These are phyloP conservation scores for Leccinum longicurvipes DNA, from an alignment of 768 basidiomycete genomes.

Conservation along the genomic window DNA sequence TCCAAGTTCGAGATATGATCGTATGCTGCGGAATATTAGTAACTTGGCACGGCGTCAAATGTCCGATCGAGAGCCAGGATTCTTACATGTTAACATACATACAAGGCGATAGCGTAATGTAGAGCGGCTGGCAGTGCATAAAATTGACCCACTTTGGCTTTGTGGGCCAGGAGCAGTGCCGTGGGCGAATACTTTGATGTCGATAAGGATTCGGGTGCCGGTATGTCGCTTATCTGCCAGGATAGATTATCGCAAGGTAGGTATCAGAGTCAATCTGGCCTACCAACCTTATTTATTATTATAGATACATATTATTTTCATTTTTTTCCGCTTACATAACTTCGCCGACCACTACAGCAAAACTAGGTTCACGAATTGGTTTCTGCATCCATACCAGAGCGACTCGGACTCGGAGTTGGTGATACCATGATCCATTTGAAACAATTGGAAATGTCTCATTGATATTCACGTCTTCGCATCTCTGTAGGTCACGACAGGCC, in stretches of 20 bases:
- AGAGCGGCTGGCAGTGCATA: neutral
- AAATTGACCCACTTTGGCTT: neutral
- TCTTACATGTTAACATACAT: neutral
- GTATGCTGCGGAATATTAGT: neutral
- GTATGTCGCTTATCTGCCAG: too few species aligned
- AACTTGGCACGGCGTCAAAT: neutral
- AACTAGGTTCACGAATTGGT: too few species aligned
- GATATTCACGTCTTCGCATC: neutral
- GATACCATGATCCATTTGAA: too few species aligned
- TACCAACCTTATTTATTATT: too few species aligned
- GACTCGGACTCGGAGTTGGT: too few species aligned
- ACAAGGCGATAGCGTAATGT: neutral
- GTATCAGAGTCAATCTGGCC: neutral
- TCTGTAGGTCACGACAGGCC: neutral
- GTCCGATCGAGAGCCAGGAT: neutral
- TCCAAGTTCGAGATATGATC: neutral
- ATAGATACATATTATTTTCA: neutral
- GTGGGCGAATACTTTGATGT: too few species aligned
- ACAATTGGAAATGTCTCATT: too few species aligned
- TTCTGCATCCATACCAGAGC: too few species aligned
- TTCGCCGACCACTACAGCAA: neutral
- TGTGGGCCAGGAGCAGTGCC: neutral
- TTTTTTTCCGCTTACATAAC: neutral
- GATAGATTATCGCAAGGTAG: neutral
- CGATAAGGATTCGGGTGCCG: too few species aligned